Evolutionary conservation across 179 eudicot genomes (phyloP).

Genomic region (Camellia oleifera): DNA sequence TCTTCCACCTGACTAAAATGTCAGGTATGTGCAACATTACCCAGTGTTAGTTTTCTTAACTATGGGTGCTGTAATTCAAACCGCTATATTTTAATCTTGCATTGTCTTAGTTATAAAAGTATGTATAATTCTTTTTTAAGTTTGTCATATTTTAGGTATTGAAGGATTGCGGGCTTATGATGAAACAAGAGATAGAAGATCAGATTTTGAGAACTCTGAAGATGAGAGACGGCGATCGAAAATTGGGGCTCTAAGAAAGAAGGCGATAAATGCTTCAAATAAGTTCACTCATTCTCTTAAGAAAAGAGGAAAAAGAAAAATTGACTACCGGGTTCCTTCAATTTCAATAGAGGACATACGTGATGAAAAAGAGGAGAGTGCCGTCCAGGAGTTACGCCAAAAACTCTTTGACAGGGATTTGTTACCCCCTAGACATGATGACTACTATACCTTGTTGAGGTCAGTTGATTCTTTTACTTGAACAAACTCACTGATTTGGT

Average conservation of each 20-base stretch:
- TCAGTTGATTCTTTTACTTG: constrained; percentile 14
- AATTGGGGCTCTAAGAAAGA: constrained; percentile 57
- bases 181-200: constrained; percentile 47
- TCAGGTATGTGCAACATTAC: constrained; percentile 27
- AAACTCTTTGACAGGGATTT: constrained; percentile 49
- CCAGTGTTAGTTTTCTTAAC: background rate
- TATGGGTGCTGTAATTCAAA: background rate
- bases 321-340: constrained; percentile 70
- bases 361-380: constrained; percentile 67
- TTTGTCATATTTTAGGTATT: constrained; percentile 28
- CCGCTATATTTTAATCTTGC: background rate
- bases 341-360: constrained; percentile 68
- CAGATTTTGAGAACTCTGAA: constrained; percentile 52
- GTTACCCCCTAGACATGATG: constrained; percentile 72
- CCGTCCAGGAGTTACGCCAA: constrained; percentile 58
- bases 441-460: constrained; percentile 81
- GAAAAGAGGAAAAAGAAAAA: constrained; percentile 77
- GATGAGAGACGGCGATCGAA: constrained; percentile 57
- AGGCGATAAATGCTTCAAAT: constrained; percentile 76
- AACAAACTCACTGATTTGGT: too few species aligned
- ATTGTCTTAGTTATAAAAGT: background rate
- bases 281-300: constrained; percentile 70
- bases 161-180: constrained; percentile 37
- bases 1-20: constrained; percentile 27
- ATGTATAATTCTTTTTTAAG: background rate